A percentile compares a stretch with the other conserved stretches of the same genome.
Evolutionary conservation across 148 eudicot species (phyloP).

Genomic region (Arctostaphylos glauca): DNA sequence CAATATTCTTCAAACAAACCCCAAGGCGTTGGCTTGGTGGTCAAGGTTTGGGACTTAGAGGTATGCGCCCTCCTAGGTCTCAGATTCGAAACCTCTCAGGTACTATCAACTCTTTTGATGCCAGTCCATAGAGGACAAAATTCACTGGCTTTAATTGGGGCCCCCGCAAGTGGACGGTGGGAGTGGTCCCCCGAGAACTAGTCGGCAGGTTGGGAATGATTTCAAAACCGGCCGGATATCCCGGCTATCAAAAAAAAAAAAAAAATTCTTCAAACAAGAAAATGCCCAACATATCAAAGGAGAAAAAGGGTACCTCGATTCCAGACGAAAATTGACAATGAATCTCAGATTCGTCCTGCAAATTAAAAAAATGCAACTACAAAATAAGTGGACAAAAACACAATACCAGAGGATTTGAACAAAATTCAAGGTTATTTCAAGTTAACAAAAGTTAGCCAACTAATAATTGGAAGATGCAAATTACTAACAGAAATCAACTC

Average conservation of each 20-base stretch:
- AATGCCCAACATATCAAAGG: background rate
- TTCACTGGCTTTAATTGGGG: too few species aligned
- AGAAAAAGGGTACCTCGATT: slow-evolving; percentile 51
- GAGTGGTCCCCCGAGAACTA: too few species aligned
- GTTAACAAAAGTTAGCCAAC: background rate
- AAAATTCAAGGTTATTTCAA: background rate
- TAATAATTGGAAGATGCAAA: background rate
- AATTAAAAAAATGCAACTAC: slow-evolving; percentile 11
- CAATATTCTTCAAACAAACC: background rate
- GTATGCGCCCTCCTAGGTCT: too few species aligned
- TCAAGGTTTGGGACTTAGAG: too few species aligned
- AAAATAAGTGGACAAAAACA: slow-evolving; percentile 2
- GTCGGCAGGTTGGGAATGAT: too few species aligned
- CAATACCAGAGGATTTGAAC: background rate
- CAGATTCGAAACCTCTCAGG: background rate
- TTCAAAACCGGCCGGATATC: too few species aligned
- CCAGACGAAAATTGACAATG: slow-evolving; percentile 48
- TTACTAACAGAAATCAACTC: background rate
- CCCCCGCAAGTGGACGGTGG: too few species aligned
- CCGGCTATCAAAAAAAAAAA: too few species aligned
- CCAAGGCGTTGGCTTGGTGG: too few species aligned
- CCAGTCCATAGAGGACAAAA: too few species aligned
- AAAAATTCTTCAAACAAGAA: background rate
- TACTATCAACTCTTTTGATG: too few species aligned
- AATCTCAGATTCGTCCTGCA: slow-evolving; percentile 58